A percentile compares a stretch with the other conserved stretches of the same genome.
phyloP scores from a whole-genome alignment of 768 basidiomycete genomes.

The Mycena vitilis region DNA sequence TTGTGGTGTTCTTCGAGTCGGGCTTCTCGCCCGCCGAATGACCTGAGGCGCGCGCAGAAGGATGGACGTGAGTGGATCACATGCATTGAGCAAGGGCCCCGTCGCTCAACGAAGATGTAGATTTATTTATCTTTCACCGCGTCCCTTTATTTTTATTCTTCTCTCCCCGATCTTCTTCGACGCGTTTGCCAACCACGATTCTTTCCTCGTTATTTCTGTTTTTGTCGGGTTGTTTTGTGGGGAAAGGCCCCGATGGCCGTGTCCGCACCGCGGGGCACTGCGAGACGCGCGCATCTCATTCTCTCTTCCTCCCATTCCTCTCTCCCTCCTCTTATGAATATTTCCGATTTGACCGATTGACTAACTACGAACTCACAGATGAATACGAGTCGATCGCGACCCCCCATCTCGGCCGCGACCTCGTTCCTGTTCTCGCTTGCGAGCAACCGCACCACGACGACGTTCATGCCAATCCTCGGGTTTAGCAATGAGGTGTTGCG shows the following conservation, averaged over 20 bases:
- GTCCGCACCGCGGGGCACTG: no score
- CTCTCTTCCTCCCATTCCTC: no score
- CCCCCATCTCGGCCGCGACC: slow-evolving; percentile 81
- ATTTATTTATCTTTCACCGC: slow-evolving; percentile 58
- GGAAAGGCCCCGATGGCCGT: no score
- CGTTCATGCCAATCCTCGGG: slow-evolving; percentile 82
- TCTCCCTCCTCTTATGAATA: no score
- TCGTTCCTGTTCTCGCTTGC: slow-evolving; percentile 84
- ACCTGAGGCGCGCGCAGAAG: slow-evolving; percentile 64
- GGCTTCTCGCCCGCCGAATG: slow-evolving; percentile 72
- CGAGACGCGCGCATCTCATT: no score
- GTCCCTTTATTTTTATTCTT: neutral
- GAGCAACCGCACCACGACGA: slow-evolving; percentile 82
- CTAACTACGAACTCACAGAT: no score
- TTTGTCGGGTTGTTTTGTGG: no score
- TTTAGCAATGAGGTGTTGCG: slow-evolving; percentile 82
- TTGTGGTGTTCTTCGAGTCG: slow-evolving; percentile 71
- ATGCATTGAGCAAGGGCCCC: no score
- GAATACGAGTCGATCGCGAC: slow-evolving; percentile 85
- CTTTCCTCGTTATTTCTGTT: neutral
- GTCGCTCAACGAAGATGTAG: slow-evolving; percentile 40
- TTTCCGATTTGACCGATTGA: no score
- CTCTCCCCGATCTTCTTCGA: neutral
- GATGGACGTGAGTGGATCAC: slow-evolving; percentile 44
- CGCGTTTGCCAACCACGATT: no score